These are phyloP conservation scores for Epichloe gansuensis DNA, from an alignment of 2,329 filamentous ascomycete species.

Conservation along the genomic window DNA sequence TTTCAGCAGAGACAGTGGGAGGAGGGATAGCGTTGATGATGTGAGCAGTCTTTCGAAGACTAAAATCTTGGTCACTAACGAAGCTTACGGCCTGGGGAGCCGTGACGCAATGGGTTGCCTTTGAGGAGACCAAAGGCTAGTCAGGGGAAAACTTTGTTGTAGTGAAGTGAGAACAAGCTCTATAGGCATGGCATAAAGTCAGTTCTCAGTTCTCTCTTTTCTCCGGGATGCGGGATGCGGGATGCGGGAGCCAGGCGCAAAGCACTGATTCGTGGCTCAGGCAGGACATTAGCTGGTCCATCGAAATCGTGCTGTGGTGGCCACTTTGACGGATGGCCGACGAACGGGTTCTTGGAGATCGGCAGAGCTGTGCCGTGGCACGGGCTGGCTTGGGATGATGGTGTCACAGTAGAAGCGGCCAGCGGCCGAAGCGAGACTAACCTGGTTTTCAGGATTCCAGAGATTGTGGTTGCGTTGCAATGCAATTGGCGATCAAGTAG, in stretches of 20 bases:
- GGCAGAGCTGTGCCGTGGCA: constrained; percentile 4
- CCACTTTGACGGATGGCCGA: constrained; percentile 7
- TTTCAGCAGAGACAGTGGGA: constrained; percentile 35
- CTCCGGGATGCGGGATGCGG: background rate
- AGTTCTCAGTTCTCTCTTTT: constrained; percentile 2
- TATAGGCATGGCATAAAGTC: background rate
- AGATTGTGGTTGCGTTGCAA: constrained; percentile 1
- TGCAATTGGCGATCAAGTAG: constrained; percentile 1
- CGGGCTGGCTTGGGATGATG: background rate
- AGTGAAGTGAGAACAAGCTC: background rate
- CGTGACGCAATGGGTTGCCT: constrained; percentile 46
- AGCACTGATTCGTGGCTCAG: background rate
- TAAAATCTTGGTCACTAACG: constrained; percentile 58
- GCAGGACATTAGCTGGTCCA: background rate
- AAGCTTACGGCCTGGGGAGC: constrained; percentile 49
- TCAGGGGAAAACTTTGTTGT: constrained; percentile 7
- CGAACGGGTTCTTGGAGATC: constrained; percentile 4
- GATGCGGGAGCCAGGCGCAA: background rate
- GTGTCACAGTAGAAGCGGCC: constrained; percentile 6
- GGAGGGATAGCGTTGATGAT: constrained; percentile 54
- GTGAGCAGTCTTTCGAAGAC: constrained; percentile 49
- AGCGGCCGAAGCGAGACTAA: constrained; percentile 6
- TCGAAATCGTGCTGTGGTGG: background rate
- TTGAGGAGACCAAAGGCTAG: constrained; percentile 56
- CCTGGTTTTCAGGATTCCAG: constrained; percentile 2